Evolutionary conservation across 2,329 filamentous ascomycete genomes (phyloP).

Genomic region (Xylaria sp.): DNA sequence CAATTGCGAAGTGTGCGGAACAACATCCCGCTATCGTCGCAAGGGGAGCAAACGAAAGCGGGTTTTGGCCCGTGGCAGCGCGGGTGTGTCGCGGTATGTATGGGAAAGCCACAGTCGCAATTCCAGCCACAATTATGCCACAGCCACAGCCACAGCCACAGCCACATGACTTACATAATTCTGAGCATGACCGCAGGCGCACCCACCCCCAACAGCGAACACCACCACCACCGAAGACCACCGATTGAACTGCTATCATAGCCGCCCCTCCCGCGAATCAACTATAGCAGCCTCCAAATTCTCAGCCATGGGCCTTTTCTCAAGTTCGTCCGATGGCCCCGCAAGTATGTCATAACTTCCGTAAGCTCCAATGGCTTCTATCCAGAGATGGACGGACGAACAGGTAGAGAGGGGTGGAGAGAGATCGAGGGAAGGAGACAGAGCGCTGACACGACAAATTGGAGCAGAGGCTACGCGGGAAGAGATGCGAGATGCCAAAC

Average conservation of each 20-base stretch:
- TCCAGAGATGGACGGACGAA: not conserved
- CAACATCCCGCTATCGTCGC: too few relatives aligned
- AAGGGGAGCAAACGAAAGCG: too few relatives aligned
- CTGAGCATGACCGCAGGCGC: too few relatives aligned
- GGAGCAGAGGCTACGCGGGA: conserved; percentile 74
- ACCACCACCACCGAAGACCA: not conserved
- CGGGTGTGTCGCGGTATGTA: too few relatives aligned
- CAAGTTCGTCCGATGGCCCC: conserved; percentile 32
- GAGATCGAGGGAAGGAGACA: too few relatives aligned
- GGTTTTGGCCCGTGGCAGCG: too few relatives aligned
- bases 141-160: too few relatives aligned
- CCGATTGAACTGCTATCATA: conserved; percentile 1
- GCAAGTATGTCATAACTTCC: conserved; percentile 29
- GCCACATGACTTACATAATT: too few relatives aligned
- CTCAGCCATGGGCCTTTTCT: conserved; percentile 29
- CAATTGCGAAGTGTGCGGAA: too few relatives aligned
- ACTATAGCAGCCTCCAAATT: conserved; percentile 4
- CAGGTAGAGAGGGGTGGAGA: not conserved
- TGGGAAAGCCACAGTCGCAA: too few relatives aligned
- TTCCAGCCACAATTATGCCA: too few relatives aligned
- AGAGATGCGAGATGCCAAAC: conserved; percentile 89
- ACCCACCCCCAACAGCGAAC: too few relatives aligned
- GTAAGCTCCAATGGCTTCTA: not conserved
- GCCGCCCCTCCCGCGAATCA: conserved; percentile 7
- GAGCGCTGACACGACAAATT: conserved; percentile 2